Conservation (phyloP, 495 filamentous ascomycete species). For the Xylaria grammica region DNA sequence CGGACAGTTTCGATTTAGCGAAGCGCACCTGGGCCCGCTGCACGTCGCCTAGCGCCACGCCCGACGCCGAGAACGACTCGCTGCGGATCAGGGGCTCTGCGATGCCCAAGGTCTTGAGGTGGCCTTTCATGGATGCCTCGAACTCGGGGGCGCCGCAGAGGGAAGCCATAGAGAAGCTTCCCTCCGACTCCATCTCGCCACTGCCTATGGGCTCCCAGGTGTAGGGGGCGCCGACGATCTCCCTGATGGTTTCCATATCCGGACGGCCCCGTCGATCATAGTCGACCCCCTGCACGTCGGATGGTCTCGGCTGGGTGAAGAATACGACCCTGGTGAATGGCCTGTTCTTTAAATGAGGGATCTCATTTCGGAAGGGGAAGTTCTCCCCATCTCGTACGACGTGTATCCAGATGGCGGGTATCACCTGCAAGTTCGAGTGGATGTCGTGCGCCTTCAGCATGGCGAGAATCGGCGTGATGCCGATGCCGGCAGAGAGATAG, state of each 20-base stretch:
- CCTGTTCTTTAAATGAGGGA: conserved; percentile 9
- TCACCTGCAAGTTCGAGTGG: conserved; percentile 3
- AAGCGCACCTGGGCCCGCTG: conserved; percentile 13
- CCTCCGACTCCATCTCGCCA: conserved; percentile 15
- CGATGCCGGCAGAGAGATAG: conserved; percentile 18
- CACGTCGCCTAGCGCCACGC: conserved; percentile 16
- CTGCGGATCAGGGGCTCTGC: conserved; percentile 3
- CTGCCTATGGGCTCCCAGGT: conserved; percentile 15
- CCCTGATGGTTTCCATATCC: conserved; percentile 1
- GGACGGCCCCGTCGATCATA: conserved; percentile 19
- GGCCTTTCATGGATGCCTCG: conserved; percentile 8
- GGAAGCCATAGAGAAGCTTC: conserved; percentile 8
- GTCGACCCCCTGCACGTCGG: conserved; percentile 9
- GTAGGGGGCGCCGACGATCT: conserved; percentile 11
- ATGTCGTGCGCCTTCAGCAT: conserved; percentile 21
- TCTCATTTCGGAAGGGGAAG: conserved; percentile 11
- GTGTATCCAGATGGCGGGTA: conserved; percentile 18
- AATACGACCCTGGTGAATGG: conserved; percentile 9
- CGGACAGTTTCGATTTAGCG: conserved; percentile 11
- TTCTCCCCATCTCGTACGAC: conserved; percentile 8
- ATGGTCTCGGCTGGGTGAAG: conserved; percentile 15
- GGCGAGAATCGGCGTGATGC: conserved; percentile 24
- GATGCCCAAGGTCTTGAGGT: background rate
- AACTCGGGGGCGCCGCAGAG: conserved; percentile 16
- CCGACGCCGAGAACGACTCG: conserved; percentile 21